phyloP scores from a whole-genome alignment of 2,329 filamentous ascomycete species.

The Neopestalotiopsis sp. region DNA sequence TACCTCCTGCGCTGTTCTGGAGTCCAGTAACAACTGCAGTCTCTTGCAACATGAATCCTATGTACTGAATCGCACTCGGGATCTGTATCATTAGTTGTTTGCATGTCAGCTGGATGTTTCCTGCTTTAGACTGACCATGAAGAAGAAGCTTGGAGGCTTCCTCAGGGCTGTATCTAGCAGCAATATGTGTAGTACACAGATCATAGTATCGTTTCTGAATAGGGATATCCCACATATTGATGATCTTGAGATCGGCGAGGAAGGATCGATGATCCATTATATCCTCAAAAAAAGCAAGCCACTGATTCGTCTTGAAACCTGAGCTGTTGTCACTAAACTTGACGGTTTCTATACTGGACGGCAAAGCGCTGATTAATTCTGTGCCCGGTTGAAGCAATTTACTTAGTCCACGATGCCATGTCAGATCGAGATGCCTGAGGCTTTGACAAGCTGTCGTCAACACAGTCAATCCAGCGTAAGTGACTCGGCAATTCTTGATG shows the following conservation, averaged over 20 bases:
- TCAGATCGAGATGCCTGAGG: conserved; percentile 1
- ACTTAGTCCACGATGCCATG: background rate
- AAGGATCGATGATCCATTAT: background rate
- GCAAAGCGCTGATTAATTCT: background rate
- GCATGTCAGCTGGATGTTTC: background rate
- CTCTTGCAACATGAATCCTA: background rate
- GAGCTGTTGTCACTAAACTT: background rate
- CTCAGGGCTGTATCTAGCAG: no score
- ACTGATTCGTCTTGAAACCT: background rate
- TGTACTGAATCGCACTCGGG: conserved; percentile 4
- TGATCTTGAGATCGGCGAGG: background rate
- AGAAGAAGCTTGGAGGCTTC: background rate
- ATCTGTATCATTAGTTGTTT: background rate
- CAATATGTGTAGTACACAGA: background rate
- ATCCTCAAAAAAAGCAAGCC: background rate
- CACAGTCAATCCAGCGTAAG: background rate
- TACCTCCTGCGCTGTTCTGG: background rate
- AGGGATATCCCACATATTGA: conserved; percentile 12
- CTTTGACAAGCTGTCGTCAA: background rate
- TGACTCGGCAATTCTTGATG: background rate
- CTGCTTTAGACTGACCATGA: background rate
- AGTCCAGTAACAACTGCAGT: conserved; percentile 9
- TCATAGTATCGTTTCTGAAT: background rate
- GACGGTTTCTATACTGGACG: background rate
- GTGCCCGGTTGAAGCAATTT: background rate